Base-by-base conservation (phyloP, 352 stramenopile species). In the Phytopythium vexans region DNA sequence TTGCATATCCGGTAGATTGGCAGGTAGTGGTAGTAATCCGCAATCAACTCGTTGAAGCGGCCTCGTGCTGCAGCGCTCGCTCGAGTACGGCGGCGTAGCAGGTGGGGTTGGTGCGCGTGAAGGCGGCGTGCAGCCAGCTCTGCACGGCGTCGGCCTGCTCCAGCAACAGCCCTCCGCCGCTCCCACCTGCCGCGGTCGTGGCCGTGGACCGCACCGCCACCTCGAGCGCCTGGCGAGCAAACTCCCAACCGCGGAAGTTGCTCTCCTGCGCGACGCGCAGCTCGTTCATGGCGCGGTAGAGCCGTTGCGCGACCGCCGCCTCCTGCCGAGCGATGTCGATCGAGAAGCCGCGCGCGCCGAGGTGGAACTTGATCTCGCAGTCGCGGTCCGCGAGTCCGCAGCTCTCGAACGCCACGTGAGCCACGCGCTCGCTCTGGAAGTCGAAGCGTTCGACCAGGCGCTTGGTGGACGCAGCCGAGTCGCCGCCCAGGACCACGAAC, bases 341-440 rank as follows among this genome's bases (percentile, higher is more conserved):
- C 1, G 74, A 85, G 21, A 83, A 56, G 1, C 12, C 15, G 31
- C 72, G 58, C 21, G 31, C 33, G 6, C 69, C 71, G 36, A 82
- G 76, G 16, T 54, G 10, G 45, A 88, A 82, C 53, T 83, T 85
- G 64, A 85, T 71, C 54, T 84, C 70, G 40, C 70, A 78, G 66
- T 84, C 73, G 32, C 70, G 70, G 34, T 84, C 70, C 21, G 70
- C 65, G 33, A 64, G 60, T 15, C 68, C 73, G 6, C 64, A 61
- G 21, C 62, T 81, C 61, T 84, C 73, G 33, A 81, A 84, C 48
- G 65, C 52, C 11, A 84, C 58, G 16, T 74, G 14, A 1, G 37
- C 43, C 41, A 81, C 66, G 1, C 7, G 35, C 43, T 65, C 35
- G 21, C 49, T 42, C 41, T 65, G 63, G 66, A 66, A 82, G 27